Conservation (phyloP, 228 moss, liverwort and hornwort species). For the Sphagnum magellanicum region DNA sequence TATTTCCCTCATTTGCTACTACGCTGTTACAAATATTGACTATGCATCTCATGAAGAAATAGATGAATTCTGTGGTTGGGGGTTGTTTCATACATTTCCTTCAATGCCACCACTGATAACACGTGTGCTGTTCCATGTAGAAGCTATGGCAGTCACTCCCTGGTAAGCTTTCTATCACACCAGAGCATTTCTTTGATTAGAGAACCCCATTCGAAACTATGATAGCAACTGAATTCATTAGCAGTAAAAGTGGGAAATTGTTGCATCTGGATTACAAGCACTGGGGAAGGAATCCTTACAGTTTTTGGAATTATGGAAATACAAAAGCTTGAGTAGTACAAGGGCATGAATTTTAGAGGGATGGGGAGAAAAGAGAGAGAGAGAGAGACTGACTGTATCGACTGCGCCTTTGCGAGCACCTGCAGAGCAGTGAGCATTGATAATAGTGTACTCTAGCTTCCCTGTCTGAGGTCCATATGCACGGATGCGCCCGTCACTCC, state of each 20-base stretch:
- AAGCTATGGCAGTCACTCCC: constrained; percentile 74
- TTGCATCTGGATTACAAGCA: too few relatives aligned
- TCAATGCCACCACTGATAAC: constrained; percentile 82
- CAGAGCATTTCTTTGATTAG: too few relatives aligned
- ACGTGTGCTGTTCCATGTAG: constrained; percentile 75
- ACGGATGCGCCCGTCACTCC: constrained; percentile 85
- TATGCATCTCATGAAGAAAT: too few relatives aligned
- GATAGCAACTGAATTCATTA: too few relatives aligned
- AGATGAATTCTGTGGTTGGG: not conserved
- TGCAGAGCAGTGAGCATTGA: constrained; percentile 81
- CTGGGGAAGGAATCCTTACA: too few relatives aligned
- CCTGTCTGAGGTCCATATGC: constrained; percentile 87
- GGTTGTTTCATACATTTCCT: constrained; percentile 49
- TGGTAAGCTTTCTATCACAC: constrained; percentile 68
- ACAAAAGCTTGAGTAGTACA: not conserved
- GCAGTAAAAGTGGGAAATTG: too few relatives aligned
- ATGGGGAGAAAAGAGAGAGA: too few relatives aligned
- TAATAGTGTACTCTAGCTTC: constrained; percentile 72
- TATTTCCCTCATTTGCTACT: too few relatives aligned
- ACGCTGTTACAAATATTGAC: too few relatives aligned
- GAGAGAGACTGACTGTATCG: constrained; percentile 21
- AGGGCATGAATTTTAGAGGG: not conserved
- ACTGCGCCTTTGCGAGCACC: constrained; percentile 55
- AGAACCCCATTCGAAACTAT: too few relatives aligned
- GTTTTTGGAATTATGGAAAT: not conserved